Base-by-base conservation (phyloP, 192 early-diverging fungal species). In the Glomus cerebriforme region DNA sequence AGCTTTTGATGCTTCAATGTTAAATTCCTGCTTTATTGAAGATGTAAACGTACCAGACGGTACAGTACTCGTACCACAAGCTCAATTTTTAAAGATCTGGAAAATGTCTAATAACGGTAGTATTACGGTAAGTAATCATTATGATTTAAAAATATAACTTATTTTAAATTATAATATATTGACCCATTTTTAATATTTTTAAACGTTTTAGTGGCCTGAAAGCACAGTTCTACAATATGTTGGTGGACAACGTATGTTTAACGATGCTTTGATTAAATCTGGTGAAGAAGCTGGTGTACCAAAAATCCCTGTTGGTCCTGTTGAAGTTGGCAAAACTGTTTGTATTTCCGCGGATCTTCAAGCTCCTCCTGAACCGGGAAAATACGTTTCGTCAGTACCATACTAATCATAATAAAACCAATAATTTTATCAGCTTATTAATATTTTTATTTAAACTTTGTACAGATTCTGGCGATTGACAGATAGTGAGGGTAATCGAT, bases 61-160 rank as follows among this genome's bases (percentile, higher is more conserved):
- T 39, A 90, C 91, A 13, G 75, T 77, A 1, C 83, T 92, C 13
- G 82, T 78, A 17, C 84, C 90, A 10, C 85, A 83, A 39, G 85
- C 88, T 32, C 83, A 79, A 65, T 92, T 93, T 79, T 80, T 89
- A 32, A 93, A 93, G 86, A 92, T 92, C 29, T 93, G 92, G 92
- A 90, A 88, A 62, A 84, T 92, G 72, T 83, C 79, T 37, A 93
- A 93, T 79, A 79, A 86, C 77, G 91, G 92, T 29, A 31, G 34
- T 43, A 8, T 77, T 47, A 12, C 64, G 26, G 60, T 63, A 63
- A 58, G 74, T 43, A 43, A 13, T 24, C 39, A 7, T 31, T 37
- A 22, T 35, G 12, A 35, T 67, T 67, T 31, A 60, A 60, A 24
- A 10, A 32, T 32, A 0, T 65, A 32, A 10, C 15, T 35, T 7